These are phyloP conservation scores for Stephania cephalantha DNA, from an alignment of 164 flowering plant genomes.

Conservation along the genomic window DNA sequence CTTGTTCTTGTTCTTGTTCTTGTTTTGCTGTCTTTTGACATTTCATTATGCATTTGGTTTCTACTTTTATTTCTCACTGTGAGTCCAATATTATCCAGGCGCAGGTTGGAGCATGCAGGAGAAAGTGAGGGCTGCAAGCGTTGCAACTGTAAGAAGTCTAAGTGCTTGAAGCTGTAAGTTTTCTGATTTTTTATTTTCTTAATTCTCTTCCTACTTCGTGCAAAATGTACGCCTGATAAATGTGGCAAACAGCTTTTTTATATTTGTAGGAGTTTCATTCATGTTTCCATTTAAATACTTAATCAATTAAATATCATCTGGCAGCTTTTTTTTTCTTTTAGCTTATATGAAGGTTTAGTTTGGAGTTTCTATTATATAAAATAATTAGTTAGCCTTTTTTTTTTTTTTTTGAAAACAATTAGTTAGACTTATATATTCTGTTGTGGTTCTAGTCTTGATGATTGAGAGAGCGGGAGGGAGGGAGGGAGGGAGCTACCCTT, in stretches of 20 bases:
- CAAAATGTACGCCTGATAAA: neutral
- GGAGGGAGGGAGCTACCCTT: neutral
- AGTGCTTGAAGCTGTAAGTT: slow-evolving; percentile 96
- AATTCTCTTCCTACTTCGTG: neutral
- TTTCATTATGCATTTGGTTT: slow-evolving; percentile 4
- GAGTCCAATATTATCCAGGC: slow-evolving; percentile 43
- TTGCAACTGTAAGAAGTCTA: slow-evolving; percentile 92
- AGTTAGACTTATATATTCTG: too few species aligned
- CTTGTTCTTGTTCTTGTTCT: too few species aligned
- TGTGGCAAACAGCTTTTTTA: neutral
- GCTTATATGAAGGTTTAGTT: neutral
- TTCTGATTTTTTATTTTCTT: too few species aligned
- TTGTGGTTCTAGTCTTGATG: too few species aligned
- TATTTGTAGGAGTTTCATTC: neutral
- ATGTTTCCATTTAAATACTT: neutral
- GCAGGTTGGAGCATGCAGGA: slow-evolving; percentile 45
- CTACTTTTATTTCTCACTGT: neutral
- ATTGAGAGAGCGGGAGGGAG: neutral
- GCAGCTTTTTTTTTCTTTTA: neutral
- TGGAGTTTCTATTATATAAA: neutral
- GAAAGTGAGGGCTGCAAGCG: slow-evolving; percentile 77
- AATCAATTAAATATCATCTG: neutral
- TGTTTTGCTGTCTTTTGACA: neutral
- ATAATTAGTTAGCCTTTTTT: too few species aligned
- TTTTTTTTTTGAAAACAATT: too few species aligned